Evolutionary conservation across 1,284 basidiomycete species (phyloP).

Genomic region (Cryptococcus wingfieldii): DNA sequence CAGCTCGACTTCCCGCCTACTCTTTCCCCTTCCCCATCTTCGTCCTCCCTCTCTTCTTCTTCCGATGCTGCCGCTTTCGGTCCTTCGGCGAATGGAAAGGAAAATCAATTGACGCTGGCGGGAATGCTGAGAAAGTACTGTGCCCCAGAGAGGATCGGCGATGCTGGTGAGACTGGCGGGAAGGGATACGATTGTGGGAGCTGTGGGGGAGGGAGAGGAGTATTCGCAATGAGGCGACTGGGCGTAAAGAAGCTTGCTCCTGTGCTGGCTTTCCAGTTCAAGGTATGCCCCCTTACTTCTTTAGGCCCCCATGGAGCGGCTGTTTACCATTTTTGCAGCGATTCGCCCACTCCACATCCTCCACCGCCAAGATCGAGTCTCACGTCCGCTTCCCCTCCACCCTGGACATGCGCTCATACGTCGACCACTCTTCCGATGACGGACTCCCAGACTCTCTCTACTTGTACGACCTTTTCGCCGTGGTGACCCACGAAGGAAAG

Average conservation of each 20-base stretch:
- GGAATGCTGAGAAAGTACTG: slow-evolving; percentile 38
- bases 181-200: slow-evolving; percentile 45
- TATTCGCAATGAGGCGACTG: slow-evolving; percentile 60
- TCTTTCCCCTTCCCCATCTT: slow-evolving; percentile 4
- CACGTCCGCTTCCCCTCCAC: slow-evolving; percentile 75
- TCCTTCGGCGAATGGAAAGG: neutral
- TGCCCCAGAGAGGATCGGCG: slow-evolving; percentile 40
- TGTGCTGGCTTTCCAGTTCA: slow-evolving; percentile 91
- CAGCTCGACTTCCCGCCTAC: slow-evolving; percentile 66
- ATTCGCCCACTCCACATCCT: slow-evolving; percentile 80
- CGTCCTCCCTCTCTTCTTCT: slow-evolving; percentile 11
- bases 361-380: slow-evolving; percentile 70
- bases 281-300: slow-evolving; percentile 54
- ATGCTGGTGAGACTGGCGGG: slow-evolving; percentile 27
- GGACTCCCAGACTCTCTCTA: slow-evolving; percentile 62
- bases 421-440: slow-evolving; percentile 36
- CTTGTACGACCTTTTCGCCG: slow-evolving; percentile 87
- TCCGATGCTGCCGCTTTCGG: slow-evolving; percentile 5
- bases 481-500: slow-evolving; percentile 91
- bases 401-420: slow-evolving; percentile 85
- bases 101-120: slow-evolving; percentile 24
- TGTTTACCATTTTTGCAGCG: slow-evolving; percentile 55
- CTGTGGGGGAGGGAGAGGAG: slow-evolving; percentile 41
- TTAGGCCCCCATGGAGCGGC: neutral
- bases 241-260: slow-evolving; percentile 81